Percentiles rank a stretch among this genome's conserved stretches.
phyloP scores from a whole-genome alignment of 192 early-diverging fungal species.

The Piromyces finnis region DNA sequence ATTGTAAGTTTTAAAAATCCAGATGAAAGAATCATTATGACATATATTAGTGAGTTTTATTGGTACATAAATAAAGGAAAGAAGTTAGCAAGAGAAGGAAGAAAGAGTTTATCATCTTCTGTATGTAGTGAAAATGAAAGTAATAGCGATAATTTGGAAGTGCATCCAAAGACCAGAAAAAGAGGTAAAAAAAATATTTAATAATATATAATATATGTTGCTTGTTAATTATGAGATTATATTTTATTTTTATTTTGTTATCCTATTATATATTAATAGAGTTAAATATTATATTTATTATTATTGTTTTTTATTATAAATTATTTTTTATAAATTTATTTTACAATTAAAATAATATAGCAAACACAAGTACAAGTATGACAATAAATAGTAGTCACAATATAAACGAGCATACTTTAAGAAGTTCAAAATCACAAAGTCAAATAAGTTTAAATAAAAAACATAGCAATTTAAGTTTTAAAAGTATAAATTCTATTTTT shows the following conservation, averaged over 20 bases:
- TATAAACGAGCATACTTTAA: background rate
- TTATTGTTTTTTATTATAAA: no score
- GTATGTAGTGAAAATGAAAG: background rate
- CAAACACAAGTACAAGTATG: background rate
- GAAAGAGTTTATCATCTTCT: background rate
- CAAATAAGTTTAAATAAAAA: background rate
- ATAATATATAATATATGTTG: no score
- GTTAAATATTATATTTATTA: no score
- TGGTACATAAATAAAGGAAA: background rate
- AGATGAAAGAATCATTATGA: slow-evolving; percentile 14
- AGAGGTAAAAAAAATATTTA: background rate
- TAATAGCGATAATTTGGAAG: background rate
- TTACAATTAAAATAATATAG: background rate
- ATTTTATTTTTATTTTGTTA: no score
- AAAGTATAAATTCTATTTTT: background rate
- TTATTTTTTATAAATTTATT: no score
- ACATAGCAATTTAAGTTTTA: background rate
- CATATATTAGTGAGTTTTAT: slow-evolving; percentile 5
- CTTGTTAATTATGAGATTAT: no score
- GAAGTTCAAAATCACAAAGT: background rate
- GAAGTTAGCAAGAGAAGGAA: background rate
- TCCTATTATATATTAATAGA: no score
- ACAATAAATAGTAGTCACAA: background rate
- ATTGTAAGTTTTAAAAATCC: slow-evolving; percentile 5
- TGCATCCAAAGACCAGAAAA: background rate